Conservation (phyloP, 768 basidiomycete genomes). For the Kwoniella bestiolae region DNA sequence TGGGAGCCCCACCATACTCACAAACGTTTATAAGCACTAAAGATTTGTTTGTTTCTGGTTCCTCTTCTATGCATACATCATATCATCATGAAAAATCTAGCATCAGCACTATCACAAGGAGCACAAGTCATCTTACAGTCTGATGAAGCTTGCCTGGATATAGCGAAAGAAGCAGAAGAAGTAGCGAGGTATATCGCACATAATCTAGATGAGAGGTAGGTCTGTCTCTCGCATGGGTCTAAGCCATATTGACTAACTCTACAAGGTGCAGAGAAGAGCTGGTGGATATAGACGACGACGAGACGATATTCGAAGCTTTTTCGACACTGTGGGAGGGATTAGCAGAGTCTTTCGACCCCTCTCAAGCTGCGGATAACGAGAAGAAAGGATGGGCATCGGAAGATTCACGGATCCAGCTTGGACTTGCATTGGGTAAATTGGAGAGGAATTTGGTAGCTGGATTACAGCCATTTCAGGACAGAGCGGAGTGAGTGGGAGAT, state of each 20-base stretch:
- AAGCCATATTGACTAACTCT: neutral
- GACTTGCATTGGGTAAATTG: slow-evolving; percentile 66
- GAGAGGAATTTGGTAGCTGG: slow-evolving; percentile 84
- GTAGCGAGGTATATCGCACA: slow-evolving; percentile 36
- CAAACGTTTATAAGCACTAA: slow-evolving; percentile 7
- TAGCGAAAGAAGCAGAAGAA: slow-evolving; percentile 22
- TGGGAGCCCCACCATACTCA: neutral
- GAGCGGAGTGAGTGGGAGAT: slow-evolving; percentile 67
- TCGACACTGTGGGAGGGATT: slow-evolving; percentile 21
- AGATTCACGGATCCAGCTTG: slow-evolving; percentile 31
- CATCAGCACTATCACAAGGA: neutral
- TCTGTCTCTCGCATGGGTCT: neutral
- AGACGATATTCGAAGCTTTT: slow-evolving; percentile 24
- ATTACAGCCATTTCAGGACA: slow-evolving; percentile 70
- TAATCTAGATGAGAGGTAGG: slow-evolving; percentile 40
- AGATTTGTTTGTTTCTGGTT: neutral
- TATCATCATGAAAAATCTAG: neutral
- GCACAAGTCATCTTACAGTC: slow-evolving; percentile 14
- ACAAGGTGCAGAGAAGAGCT: slow-evolving; percentile 7
- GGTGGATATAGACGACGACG: neutral
- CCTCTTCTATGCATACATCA: neutral
- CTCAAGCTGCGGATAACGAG: neutral
- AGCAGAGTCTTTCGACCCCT: slow-evolving; percentile 18
- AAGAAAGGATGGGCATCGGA: slow-evolving; percentile 16
- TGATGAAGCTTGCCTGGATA: slow-evolving; percentile 26